Evolutionary conservation across 2,329 filamentous ascomycete genomes (phyloP).

Genomic region (Geoglossum cookeanum): DNA sequence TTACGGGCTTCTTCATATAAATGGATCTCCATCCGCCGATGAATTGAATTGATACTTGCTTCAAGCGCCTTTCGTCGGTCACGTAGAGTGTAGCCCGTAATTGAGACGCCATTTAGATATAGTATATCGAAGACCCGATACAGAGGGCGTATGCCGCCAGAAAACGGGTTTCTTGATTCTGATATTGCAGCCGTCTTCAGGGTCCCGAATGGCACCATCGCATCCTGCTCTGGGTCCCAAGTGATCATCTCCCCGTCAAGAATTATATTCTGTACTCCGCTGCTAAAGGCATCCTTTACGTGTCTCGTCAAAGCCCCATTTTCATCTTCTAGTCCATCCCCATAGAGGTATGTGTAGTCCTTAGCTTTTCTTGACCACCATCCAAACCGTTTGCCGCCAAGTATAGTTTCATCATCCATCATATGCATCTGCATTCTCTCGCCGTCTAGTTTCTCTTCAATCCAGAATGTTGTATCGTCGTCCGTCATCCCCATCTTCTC

Average conservation of each 20-base stretch:
- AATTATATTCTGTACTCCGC: slow-evolving; percentile 67
- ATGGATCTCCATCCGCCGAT: slow-evolving; percentile 70
- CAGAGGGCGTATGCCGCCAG: slow-evolving; percentile 50
- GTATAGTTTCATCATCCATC: slow-evolving; percentile 44
- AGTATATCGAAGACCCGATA: slow-evolving; percentile 84
- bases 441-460: slow-evolving; percentile 93
- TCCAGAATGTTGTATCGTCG: slow-evolving; percentile 70
- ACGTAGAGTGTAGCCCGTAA: slow-evolving; percentile 67
- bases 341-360: slow-evolving; percentile 90
- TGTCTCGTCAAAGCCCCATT: slow-evolving; percentile 64
- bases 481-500: slow-evolving; percentile 44
- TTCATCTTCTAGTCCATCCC: slow-evolving; percentile 52
- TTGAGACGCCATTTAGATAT: slow-evolving; percentile 59
- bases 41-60: slow-evolving; percentile 46
- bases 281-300: slow-evolving; percentile 55
- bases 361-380: slow-evolving; percentile 97
- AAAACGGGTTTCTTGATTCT: slow-evolving; percentile 54
- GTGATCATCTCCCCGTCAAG: slow-evolving; percentile 98
- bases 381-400: slow-evolving; percentile 53
- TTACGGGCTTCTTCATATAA: slow-evolving; percentile 45
- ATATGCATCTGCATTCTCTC: slow-evolving; percentile 97
- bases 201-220: slow-evolving; percentile 75
- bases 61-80: slow-evolving; percentile 63
- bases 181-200: slow-evolving; percentile 77
- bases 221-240: slow-evolving; percentile 76